Percentiles rank a stretch among this genome's conserved stretches.
Conservation (phyloP, 768 basidiomycete species). For the Tricholoma sp. region DNA sequence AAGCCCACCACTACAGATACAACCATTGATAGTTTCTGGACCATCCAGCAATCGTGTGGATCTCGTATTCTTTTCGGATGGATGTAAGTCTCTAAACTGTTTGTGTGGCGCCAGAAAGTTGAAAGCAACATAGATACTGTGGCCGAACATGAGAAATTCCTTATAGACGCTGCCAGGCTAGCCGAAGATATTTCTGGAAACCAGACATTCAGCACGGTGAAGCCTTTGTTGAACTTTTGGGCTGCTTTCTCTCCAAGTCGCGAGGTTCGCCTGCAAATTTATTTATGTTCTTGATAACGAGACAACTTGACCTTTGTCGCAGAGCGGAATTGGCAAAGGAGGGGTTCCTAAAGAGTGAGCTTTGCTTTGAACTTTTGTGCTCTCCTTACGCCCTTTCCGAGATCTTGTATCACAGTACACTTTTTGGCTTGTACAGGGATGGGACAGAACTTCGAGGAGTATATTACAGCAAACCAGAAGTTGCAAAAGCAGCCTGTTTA, state of each 20-base stretch:
- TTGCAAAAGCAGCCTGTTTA: conserved; percentile 63
- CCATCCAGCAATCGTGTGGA: conserved; percentile 62
- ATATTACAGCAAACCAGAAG: conserved; percentile 62
- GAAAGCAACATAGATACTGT: conserved; percentile 38
- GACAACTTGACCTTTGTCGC: neutral
- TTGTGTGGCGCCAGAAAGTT: neutral
- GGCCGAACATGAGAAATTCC: conserved; percentile 56
- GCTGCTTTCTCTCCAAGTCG: conserved; percentile 72
- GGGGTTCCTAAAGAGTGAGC: conserved; percentile 66
- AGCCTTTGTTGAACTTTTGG: conserved; percentile 77
- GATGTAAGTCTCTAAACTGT: conserved; percentile 46
- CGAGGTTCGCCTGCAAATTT: conserved; percentile 39
- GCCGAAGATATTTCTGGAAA: conserved; percentile 67
- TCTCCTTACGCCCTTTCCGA: neutral
- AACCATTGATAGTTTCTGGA: conserved; percentile 57
- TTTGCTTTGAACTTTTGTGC: neutral
- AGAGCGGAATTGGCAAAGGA: conserved; percentile 71
- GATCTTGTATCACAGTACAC: conserved; percentile 45
- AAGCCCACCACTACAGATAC: conserved; percentile 46
- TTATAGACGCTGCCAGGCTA: conserved; percentile 59
- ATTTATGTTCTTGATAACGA: neutral
- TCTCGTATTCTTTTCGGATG: conserved; percentile 73
- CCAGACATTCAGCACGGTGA: conserved; percentile 73
- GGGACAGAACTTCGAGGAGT: conserved; percentile 74
- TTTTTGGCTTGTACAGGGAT: conserved; percentile 71